Evolutionary conservation across 768 basidiomycete genomes (phyloP).

Genomic region (Dentipellis fragilis): DNA sequence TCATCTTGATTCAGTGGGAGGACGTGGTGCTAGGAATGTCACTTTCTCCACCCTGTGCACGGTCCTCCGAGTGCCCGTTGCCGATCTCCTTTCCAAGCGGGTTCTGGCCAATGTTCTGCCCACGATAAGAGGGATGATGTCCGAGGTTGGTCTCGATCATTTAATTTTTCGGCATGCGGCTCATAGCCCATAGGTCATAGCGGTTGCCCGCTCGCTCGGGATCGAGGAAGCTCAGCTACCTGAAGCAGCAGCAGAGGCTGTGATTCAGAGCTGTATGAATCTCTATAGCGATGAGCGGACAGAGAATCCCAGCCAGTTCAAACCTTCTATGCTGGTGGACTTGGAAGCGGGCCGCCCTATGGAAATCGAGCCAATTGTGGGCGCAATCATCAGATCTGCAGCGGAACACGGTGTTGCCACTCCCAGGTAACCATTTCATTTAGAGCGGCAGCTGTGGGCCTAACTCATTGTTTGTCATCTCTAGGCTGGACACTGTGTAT

Average conservation of each 20-base stretch:
- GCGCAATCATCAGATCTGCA: constrained; percentile 48
- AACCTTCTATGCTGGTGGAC: constrained; percentile 48
- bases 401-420: constrained; percentile 31
- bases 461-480: background rate
- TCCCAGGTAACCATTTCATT: constrained; percentile 19
- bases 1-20: background rate
- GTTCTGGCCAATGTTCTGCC: background rate
- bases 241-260: constrained; percentile 15
- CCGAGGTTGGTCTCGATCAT: background rate
- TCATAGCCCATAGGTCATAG: background rate
- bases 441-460: background rate
- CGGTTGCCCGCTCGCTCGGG: background rate
- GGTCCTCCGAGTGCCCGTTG: background rate
- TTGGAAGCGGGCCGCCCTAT: constrained; percentile 42
- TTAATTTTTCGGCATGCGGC: background rate
- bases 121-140: background rate
- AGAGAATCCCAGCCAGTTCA: constrained; percentile 18
- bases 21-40: background rate
- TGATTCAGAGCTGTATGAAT: constrained; percentile 12
- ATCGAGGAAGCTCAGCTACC: constrained; percentile 13
- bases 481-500: background rate
- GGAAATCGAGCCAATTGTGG: constrained; percentile 59
- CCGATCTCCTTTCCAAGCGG: background rate
- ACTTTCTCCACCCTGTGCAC: background rate
- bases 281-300: constrained; percentile 6